Base-by-base conservation (phyloP, 345 rosid genomes). In the Anacardium occidentale region DNA sequence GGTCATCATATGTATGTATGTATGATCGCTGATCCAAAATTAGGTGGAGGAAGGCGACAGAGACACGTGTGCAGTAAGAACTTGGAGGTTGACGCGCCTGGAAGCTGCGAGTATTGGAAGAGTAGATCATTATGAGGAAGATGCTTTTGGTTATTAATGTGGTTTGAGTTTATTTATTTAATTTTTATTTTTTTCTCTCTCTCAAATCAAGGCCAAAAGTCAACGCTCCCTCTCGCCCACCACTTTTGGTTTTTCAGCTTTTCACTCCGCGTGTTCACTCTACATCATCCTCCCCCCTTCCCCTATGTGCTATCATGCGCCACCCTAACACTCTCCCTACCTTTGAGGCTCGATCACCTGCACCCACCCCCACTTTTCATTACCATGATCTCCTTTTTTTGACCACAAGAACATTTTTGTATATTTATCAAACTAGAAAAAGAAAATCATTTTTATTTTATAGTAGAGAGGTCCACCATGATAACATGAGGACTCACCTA, bases 201-300 rank as follows among this genome's bases (percentile, higher is more conserved):
- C 32, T 29, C 32, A 29, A 29, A 29, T 29, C 32, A 3, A 0
- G 1, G 1, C 44, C 1, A 0, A 69, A 81, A 78, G 87, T 83
- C 87, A 83, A 83, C 83, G 47, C 75, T 52, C 21, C 62, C 81
- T 6, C 67, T 68, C 69, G 52, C 84, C 81, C 83, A 76, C 87
- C 72, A 66, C 79, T 55, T 73, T 75, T 76, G 55, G 63, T 42
- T 68, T 79, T 71, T 69, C 75, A 60, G 55, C 75, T 22, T 45
- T 54, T 60, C 26, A 26, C 54, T 52, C 78, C 82, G 78, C 78
- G 69, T 75, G 72, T 75, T 55, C 55, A 53, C 47, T 68, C 79
- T 47, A 20, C 75, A 7, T 26, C 73, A 17, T 52, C 26, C 47
- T 20, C 66, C n/a, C 18, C n/a, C 18, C n/a, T n/a, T 50, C 7